Base-by-base conservation (phyloP, 2,329 filamentous ascomycete genomes). In the Fusarium camptoceras region DNA sequence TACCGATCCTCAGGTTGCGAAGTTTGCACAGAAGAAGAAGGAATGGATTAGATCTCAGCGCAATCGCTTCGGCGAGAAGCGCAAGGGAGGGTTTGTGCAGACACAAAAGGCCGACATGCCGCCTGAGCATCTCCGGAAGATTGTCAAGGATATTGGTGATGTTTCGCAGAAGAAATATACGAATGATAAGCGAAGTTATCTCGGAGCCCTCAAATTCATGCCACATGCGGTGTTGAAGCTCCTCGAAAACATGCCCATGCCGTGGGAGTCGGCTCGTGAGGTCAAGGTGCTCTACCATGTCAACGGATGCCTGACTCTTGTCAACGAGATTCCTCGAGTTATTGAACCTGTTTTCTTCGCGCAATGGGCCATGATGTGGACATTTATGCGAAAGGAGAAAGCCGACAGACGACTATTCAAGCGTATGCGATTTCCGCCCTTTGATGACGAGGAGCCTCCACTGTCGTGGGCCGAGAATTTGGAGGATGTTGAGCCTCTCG, bases 361-460 rank as follows among this genome's bases (percentile, higher is more conserved):
- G 60, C 96, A 99, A 80, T 99, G 96, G 96, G 96, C 96, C 15
- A 97, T 95, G 57, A 99, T 99, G 96, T 99, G 96, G 96, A 91
- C 97, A 27, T 94, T 92, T 46, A 99, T 99, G 96, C 90, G 96
- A 75, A 92, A 97, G 75, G 96, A 99, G 79, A 99, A 99, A 86
- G 96, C 94, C 77, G 96, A 99, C 77, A 86, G 96, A 80, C 86
- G 95, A 77, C 89, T 98, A 75, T 99, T 99, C 86, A 99, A 99
- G 85, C 90, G 96, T 71, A 99, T 99, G 96, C 90, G 97, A 74
- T 99, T 99, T 76, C 96, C 96, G 20, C 97, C 97, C 0, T 99
- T 99, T 74, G 96, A 99, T 74, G 97, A 99, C 77, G 96, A 99
- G 83, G 96, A 99, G 78, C 97, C 96, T 8, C 97, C 96, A 15